Evolutionary conservation across 208 protist species (phyloP).

Genomic region (Trypanosoma melophagium): DNA sequence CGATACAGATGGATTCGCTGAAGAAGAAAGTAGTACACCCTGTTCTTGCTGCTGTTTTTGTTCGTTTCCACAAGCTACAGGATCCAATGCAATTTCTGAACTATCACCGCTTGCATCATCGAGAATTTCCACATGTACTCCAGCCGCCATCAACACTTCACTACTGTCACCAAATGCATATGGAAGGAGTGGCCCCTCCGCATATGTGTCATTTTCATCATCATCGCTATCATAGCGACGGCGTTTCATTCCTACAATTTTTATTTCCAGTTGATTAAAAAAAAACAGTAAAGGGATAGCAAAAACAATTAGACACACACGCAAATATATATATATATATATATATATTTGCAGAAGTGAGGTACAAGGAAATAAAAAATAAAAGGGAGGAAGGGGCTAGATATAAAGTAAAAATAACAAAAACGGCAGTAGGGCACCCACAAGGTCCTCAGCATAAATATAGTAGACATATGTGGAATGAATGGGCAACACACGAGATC

Average conservation of each 20-base stretch:
- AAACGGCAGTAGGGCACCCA: too few species aligned
- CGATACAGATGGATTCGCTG: background rate
- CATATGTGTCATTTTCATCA: slow-evolving; percentile 47
- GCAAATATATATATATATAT: background rate
- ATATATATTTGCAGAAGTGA: background rate
- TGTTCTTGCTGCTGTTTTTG: background rate
- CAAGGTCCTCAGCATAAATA: too few species aligned
- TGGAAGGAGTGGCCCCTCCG: slow-evolving; percentile 30
- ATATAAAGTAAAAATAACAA: too few species aligned
- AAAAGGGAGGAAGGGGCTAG: background rate
- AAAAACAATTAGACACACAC: slow-evolving; percentile 11
- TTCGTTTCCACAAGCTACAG: slow-evolving; percentile 19
- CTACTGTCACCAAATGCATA: slow-evolving; percentile 31
- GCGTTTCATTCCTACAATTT: slow-evolving; percentile 45
- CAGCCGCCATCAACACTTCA: slow-evolving; percentile 39
- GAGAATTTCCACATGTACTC: slow-evolving; percentile 16
- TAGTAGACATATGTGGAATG: too few species aligned
- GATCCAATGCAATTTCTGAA: background rate
- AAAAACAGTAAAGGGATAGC: slow-evolving; percentile 3
- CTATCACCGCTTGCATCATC: background rate
- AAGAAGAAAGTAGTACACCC: background rate
- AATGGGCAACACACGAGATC: too few species aligned
- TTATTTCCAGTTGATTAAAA: background rate
- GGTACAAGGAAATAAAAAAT: background rate
- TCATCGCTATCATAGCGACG: slow-evolving; percentile 77